Conservation (phyloP, 495 filamentous ascomycete species). For the Oidiodendron maius region DNA sequence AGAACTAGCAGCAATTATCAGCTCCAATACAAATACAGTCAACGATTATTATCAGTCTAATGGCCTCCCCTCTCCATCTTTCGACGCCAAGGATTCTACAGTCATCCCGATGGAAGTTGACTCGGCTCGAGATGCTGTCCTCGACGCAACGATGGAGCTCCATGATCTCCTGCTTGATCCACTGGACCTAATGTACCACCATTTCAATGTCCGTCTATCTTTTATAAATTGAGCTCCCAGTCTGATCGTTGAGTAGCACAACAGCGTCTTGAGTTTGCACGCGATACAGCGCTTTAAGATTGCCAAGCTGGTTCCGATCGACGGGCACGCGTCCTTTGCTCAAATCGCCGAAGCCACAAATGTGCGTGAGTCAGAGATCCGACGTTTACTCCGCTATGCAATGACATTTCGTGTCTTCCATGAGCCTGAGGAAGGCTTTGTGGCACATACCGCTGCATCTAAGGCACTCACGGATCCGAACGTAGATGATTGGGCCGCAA, state of each 20-base stretch:
- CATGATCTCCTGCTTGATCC: conserved; percentile 2
- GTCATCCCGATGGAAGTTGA: background rate
- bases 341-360: conserved; percentile 33
- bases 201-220: background rate
- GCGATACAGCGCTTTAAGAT: conserved; percentile 1
- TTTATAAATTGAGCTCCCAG: background rate
- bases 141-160: conserved; percentile 2
- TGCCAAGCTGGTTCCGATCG: conserved; percentile 19
- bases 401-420: conserved; percentile 48
- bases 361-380: conserved; percentile 35
- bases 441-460: conserved; percentile 47
- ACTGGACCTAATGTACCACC: background rate
- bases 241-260: background rate
- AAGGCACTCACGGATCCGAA: conserved; percentile 32
- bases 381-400: conserved; percentile 42
- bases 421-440: conserved; percentile 38
- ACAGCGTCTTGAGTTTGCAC: no score
- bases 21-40: background rate
- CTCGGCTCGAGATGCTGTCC: background rate
- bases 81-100: conserved; percentile 1
- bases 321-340: conserved; percentile 32
- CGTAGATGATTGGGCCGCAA: conserved; percentile 41
- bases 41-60: background rate
- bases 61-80: background rate
- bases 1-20: background rate